Evolutionary conservation across 176 grass and related monocot genomes (phyloP).

Genomic region (Avena insularis): DNA sequence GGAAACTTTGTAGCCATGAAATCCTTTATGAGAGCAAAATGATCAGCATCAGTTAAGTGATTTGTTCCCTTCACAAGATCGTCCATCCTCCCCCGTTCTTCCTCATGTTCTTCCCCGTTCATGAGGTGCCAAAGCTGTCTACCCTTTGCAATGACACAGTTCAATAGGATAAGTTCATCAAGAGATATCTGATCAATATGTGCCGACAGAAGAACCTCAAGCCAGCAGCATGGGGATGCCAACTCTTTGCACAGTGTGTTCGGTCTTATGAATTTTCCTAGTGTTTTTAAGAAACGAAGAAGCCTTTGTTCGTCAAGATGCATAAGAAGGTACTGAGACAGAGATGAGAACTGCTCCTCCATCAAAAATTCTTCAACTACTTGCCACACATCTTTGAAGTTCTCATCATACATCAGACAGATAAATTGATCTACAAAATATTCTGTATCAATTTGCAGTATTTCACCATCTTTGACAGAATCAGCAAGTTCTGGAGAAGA

Average conservation of each 20-base stretch:
- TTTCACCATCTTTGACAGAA: slow-evolving; percentile 86
- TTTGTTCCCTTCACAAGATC: slow-evolving; percentile 50
- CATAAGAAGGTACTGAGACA: slow-evolving; percentile 74
- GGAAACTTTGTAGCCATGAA: slow-evolving; percentile 52
- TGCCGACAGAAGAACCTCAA: slow-evolving; percentile 72
- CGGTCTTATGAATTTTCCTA: slow-evolving; percentile 54
- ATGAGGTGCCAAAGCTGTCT: slow-evolving; percentile 78
- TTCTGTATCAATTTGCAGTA: slow-evolving; percentile 72
- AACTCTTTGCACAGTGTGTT: slow-evolving; percentile 67
- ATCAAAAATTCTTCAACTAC: slow-evolving; percentile 73
- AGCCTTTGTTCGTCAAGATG: slow-evolving; percentile 76
- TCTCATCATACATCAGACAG: slow-evolving; percentile 76
- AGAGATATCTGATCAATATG: slow-evolving; percentile 50
- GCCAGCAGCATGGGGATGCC: slow-evolving; percentile 69
- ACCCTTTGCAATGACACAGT: slow-evolving; percentile 73
- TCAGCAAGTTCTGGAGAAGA: slow-evolving; percentile 84
- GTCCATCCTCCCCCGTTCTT: slow-evolving; percentile 50
- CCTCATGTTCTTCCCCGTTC: slow-evolving; percentile 77
- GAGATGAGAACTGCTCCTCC: slow-evolving; percentile 76
- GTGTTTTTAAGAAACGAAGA: slow-evolving; percentile 65
- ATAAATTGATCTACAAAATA: slow-evolving; percentile 81
- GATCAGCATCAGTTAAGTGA: slow-evolving; percentile 59
- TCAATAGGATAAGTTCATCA: slow-evolving; percentile 74
- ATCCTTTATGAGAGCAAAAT: slow-evolving; percentile 71
- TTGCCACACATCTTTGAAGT: slow-evolving; percentile 70